phyloP scores from a whole-genome alignment of 164 flowering plant genomes.

The Aristolochia californica region DNA sequence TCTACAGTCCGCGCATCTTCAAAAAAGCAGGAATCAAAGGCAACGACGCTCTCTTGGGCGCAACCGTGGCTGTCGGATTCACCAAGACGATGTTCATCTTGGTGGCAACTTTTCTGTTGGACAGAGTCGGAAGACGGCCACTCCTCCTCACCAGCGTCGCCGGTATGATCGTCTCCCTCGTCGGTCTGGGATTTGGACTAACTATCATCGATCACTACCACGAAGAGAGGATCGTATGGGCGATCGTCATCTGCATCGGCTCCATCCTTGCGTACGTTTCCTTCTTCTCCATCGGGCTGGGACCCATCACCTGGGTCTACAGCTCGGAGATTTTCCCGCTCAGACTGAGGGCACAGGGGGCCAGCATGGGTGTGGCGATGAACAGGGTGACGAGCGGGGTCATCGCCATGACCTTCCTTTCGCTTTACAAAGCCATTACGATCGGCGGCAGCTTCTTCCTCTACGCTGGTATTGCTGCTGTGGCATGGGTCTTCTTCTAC shows the following conservation, averaged over 20 bases:
- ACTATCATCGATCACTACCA: conserved; percentile 12
- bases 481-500: conserved; percentile 22
- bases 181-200: conserved; percentile 15
- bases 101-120: conserved; percentile 20
- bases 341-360: conserved; percentile 24
- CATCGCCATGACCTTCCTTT: conserved; percentile 19
- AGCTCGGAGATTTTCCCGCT: conserved; percentile 25
- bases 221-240: conserved; percentile 10
- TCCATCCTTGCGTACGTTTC: conserved; percentile 12
- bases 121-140: conserved; percentile 19
- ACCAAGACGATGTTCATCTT: conserved; percentile 23
- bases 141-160: conserved; percentile 18
- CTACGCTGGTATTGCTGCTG: conserved; percentile 8
- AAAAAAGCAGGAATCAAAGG: conserved; percentile 7
- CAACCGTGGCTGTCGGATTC: conserved; percentile 26
- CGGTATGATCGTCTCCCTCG: conserved; percentile 16
- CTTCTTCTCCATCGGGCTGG: conserved; percentile 23
- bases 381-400: conserved; percentile 19
- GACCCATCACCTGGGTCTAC: conserved; percentile 24
- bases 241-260: conserved; percentile 11
- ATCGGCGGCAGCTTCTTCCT: conserved; percentile 25
- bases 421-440: conserved; percentile 21
- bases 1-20: conserved; percentile 8
- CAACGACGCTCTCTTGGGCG: conserved; percentile 17
- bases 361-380: conserved; percentile 17